Base-by-base conservation (phyloP, 2,329 filamentous ascomycete species). In the Lecanicillium sp. region DNA sequence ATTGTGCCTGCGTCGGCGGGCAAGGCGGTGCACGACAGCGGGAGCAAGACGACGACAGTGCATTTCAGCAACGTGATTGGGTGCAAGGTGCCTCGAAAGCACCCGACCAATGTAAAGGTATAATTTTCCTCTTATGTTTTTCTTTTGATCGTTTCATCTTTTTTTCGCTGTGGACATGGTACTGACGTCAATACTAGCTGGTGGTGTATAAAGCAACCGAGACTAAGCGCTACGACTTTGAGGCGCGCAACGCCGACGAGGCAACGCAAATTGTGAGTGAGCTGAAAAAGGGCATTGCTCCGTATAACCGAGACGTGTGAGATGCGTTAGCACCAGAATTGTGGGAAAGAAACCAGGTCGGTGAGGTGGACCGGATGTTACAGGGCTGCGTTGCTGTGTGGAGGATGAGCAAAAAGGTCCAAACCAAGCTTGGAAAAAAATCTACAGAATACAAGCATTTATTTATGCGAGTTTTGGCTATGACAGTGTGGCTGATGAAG, bases 141-240 rank as follows among this genome's bases (percentile, higher is more conserved):
- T 21, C 14, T 5, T 19, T 45, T 19, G 4, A 5, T 21, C 21
- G 4, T 35, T 17, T 20, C 27, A 21, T 41, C 6, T 33, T 15
- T 26, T n/a, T 20, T 23, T 10, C n/a, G 3, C 11, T 15, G 24
- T 29, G 6, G 2, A n/a, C n/a, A n/a, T n/a, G n/a, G 15, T 38
- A 23, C 44, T 47, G 44, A 47, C 44, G 29, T 47, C 43, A 43
- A 11, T 24, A 14, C 54, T 53, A 83, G 79, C 68, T 84, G 20
- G 72, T 89, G 45, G 84, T 91, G 19, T 90, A 85, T 64, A 84
- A 83, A 62, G 81, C 83, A 41, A 79, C 81, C 2, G 87, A 90
- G 67, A 84, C 77, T 52, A 91, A 91, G 68, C 69, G 87, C 51
- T 93, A 93, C 65, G 87, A 93, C 55, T 93, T 93, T 62, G 87